Conservation (phyloP, 1,284 basidiomycete species). For the Cystobasidium pallidum region DNA sequence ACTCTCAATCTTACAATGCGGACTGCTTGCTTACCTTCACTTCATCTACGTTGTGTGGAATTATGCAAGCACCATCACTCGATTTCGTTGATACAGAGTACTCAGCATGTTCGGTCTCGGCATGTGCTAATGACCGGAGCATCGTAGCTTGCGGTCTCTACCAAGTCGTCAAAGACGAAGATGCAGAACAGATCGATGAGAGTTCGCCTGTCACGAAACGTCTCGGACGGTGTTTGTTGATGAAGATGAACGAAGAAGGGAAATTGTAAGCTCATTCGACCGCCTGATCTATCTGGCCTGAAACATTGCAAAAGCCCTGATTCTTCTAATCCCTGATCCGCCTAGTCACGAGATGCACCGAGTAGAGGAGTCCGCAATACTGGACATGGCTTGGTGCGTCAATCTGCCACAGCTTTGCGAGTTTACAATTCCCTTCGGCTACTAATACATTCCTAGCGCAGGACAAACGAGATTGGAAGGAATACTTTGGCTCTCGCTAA, state of each 20-base stretch:
- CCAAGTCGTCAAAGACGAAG: conserved; percentile 63
- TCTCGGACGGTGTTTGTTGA: conserved; percentile 71
- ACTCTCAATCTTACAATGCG: background rate
- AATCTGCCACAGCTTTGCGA: background rate
- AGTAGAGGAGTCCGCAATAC: conserved; percentile 74
- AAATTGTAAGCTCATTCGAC: conserved; percentile 51
- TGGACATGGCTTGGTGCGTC: conserved; percentile 88
- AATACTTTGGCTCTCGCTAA: conserved; percentile 67
- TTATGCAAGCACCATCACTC: conserved; percentile 40
- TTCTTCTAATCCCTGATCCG: background rate
- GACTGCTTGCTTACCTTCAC: background rate
- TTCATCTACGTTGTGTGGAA: background rate
- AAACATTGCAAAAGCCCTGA: background rate
- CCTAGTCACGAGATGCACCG: conserved; percentile 69
- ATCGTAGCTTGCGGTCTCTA: conserved; percentile 90
- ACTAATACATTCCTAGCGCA: conserved; percentile 43
- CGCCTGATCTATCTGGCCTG: background rate
- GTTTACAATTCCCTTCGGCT: background rate
- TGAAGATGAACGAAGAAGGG: conserved; percentile 59
- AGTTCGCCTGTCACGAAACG: conserved; percentile 59
- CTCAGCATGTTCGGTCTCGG: conserved; percentile 88
- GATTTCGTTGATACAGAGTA: conserved; percentile 67
- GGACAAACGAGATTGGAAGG: conserved; percentile 22
- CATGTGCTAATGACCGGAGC: conserved; percentile 71
- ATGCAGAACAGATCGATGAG: conserved; percentile 40